Evolutionary conservation across 768 basidiomycete species (phyloP), one percentile per base, ranked within the genome.

Genomic region (Xerocomus potaroensis): DNA sequence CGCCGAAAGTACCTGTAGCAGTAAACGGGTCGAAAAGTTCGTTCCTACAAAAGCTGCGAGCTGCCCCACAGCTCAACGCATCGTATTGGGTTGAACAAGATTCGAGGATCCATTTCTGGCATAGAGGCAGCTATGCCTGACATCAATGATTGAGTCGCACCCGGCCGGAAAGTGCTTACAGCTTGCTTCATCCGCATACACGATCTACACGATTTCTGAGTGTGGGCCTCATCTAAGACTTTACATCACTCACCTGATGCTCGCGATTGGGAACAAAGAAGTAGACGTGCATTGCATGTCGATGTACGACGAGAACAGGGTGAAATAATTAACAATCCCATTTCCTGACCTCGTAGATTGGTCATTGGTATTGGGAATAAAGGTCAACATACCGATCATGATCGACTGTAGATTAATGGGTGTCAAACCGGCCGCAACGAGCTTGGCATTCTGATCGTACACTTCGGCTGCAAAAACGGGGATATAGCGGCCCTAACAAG

Each of bases 11-110:
- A 72, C 71, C 72, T 1, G 63, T 66, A 6, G 47, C 38, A 11
- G 48, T 14, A 51, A 65, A 72, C 0, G 64, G 64, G 0, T 8
- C 46, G 0, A 23, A 14, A 21, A 74, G 45, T 52, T 80, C 72
- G n/a, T 56, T 64, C 23, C 77, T 68, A 60, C 90, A 93, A 60
- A 90, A 90, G 32, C 53, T 62, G 38, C 77, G 70, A 7, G 89
- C 86, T 14, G 82, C 87, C 8, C 71, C 67, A 55, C 90, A 93
- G 53, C 76, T 72, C 50, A 87, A 77, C 6, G 70, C 61, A 58
- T 93, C 89, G 50, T 81, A 84, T 12, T 68, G 68, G 47, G 86
- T 75, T 35, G 90, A 70, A 52, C 90, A 93, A 29, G 72, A 71
- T 27, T 72, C 67, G 15, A 73, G 64, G 50, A 83, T 71, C 51